phyloP scores from a whole-genome alignment of 306 rosid species.

The Mucuna pruriens region DNA sequence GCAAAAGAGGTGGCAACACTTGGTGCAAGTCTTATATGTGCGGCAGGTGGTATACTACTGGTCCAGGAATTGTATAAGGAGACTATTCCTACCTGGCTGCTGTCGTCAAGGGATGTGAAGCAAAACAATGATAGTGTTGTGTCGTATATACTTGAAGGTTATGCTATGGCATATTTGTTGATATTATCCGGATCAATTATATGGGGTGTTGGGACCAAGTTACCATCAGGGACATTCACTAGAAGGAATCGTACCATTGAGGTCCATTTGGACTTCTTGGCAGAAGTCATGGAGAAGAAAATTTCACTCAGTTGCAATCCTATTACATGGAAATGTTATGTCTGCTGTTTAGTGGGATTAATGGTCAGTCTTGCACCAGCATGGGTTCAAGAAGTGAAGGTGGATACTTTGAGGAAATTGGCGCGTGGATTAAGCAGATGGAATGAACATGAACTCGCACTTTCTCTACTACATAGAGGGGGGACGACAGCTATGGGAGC shows the following conservation, averaged over 20 bases:
- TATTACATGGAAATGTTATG: conserved; percentile 72
- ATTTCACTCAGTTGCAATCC: conserved; percentile 67
- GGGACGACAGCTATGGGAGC: conserved; percentile 72
- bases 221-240: conserved; percentile 47
- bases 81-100: conserved; percentile 79
- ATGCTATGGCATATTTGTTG: conserved; percentile 72
- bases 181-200: conserved; percentile 59
- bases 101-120: conserved; percentile 50
- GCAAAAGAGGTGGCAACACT: conserved; percentile 69
- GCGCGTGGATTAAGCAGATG: conserved; percentile 62
- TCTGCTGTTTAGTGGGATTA: conserved; percentile 62
- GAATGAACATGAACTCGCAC: conserved; percentile 73
- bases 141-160: conserved; percentile 63
- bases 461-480: conserved; percentile 71
- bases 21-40: conserved; percentile 70
- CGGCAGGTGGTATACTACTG: conserved; percentile 64
- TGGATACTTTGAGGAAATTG: conserved; percentile 61
- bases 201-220: conserved; percentile 65
- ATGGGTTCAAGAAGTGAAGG: conserved; percentile 70
- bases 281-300: conserved; percentile 68
- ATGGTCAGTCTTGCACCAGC: conserved; percentile 62
- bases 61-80: conserved; percentile 70
- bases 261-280: conserved; percentile 73
- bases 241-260: conserved; percentile 57
- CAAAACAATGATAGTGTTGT: conserved; percentile 38